These are phyloP conservation scores for Serendipita sp. DNA, from an alignment of 768 basidiomycete species.

Conservation along the genomic window DNA sequence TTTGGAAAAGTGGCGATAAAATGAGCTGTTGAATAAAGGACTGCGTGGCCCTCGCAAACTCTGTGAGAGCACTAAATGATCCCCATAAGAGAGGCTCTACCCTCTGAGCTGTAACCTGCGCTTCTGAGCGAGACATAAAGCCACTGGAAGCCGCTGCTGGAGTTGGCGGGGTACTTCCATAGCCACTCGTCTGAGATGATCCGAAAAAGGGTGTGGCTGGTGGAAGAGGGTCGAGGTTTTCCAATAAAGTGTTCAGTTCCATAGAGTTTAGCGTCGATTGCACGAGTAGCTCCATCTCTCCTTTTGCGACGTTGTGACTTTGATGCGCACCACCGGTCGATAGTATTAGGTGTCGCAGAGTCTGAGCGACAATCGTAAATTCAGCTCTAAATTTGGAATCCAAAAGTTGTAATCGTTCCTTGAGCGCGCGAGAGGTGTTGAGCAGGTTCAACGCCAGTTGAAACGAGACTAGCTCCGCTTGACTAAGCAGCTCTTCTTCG, in stretches of 20 bases:
- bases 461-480: constrained; percentile 37
- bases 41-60: constrained; percentile 62
- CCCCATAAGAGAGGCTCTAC: constrained; percentile 29
- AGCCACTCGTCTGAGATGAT: constrained; percentile 13
- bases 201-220: constrained; percentile 3
- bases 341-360: constrained; percentile 38
- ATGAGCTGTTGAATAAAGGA: constrained; percentile 65
- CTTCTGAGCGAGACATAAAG: neutral
- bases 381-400: constrained; percentile 50
- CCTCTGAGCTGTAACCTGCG: neutral
- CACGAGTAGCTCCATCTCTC: constrained; percentile 55
- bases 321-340: constrained; percentile 41
- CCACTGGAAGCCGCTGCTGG: neutral
- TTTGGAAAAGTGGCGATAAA: constrained; percentile 60
- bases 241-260: constrained; percentile 50
- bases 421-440: constrained; percentile 57
- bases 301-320: constrained; percentile 34
- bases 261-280: constrained; percentile 75
- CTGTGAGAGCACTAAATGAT: constrained; percentile 38
- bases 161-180: constrained; percentile 9
- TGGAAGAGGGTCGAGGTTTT: constrained; percentile 31
- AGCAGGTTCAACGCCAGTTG: constrained; percentile 71
- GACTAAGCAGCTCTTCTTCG: neutral
- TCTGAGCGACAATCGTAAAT: constrained; percentile 41
- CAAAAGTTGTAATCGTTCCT: constrained; percentile 49